Evolutionary conservation across 2,329 filamentous ascomycete species (phyloP), one percentile per base, ranked within the genome.

Genomic region (Pseudocercospora fuligena): DNA sequence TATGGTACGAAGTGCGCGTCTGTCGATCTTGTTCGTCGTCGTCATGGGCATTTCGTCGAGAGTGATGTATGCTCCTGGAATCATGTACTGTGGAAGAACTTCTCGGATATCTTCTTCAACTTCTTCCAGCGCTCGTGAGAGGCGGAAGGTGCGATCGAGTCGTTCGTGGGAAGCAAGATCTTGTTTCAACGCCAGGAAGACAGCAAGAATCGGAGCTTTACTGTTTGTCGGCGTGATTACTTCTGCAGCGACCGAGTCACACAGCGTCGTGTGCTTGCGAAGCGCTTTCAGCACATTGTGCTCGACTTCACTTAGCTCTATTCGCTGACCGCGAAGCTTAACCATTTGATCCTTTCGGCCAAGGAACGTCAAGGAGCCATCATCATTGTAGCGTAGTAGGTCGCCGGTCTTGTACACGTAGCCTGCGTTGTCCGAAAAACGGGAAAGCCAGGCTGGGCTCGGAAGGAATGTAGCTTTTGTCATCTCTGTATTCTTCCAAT

Each of bases 261-360:
- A 60, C 1, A 60, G 43, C 19, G 16, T 21, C n/a, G 53, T 12
- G 19, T 59, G 57, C 27, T 27, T 58, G 19, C 46, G 47, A 5
- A 63, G 33, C 5, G 3, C 77, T 72, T 58, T 14, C 0, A 31
- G 56, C 14, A 93, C 78, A 21, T 85, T 81, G 11, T 85, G 85
- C 66, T 88, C 90, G 57, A 96, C 89, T 73, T 94, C 92, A 0
- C 86, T 85, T 12, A 93, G 84, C 74, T 95, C 92, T 29, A 96
- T 88, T 53, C 91, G 83, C 70, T 93, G 90, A 0, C 92, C 92
- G 36, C 91, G 86, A 12, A 96, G 82, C 75, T 94, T 95, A 60
- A 94, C 83, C 77, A 94, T 91, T 64, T 90, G 89, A 72, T 94
- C 92, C 25, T 89, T 83, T 23, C 92, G 85, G 14, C 91, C 90